phyloP scores from a whole-genome alignment of 1,139 yeast species.

The Candida tetrigidarum region DNA sequence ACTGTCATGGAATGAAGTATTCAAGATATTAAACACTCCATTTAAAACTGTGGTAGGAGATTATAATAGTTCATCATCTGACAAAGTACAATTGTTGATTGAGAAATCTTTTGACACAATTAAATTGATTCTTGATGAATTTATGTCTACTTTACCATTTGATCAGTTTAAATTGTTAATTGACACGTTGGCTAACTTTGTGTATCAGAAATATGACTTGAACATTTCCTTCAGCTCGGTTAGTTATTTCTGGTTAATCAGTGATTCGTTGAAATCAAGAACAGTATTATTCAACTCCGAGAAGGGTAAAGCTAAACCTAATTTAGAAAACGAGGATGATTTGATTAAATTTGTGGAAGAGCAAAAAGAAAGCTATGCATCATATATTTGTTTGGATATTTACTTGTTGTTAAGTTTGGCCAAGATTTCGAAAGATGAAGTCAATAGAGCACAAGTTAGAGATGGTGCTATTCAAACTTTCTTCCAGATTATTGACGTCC shows the following conservation, averaged over 20 bases:
- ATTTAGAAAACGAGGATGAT: conserved; percentile 22
- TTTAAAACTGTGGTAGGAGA: conserved; percentile 43
- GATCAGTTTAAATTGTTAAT: conserved; percentile 64
- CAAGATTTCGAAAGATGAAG: conserved; percentile 57
- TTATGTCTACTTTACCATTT: conserved; percentile 69
- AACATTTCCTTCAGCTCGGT: conserved; percentile 90
- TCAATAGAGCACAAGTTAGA: conserved; percentile 72
- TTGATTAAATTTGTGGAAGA: conserved; percentile 24
- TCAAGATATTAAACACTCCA: conserved; percentile 70
- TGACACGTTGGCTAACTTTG: conserved; percentile 73
- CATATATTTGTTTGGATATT: conserved; percentile 52
- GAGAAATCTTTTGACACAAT: conserved; percentile 78
- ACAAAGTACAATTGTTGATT: conserved; percentile 51
- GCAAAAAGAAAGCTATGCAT: conserved; percentile 20
- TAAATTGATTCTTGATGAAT: conserved; percentile 84
- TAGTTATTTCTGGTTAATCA: conserved; percentile 88
- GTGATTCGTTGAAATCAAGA: conserved; percentile 65
- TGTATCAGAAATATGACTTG: conserved; percentile 69
- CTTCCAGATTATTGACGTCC: conserved; percentile 82
- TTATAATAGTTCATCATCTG: conserved; percentile 17
- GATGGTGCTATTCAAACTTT: conserved; percentile 90
- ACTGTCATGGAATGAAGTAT: conserved; percentile 73
- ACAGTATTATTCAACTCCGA: conserved; percentile 25
- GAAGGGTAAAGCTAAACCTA: conserved; percentile 9
- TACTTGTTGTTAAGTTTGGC: conserved; percentile 66